Evolutionary conservation across 352 stramenopile genomes (phyloP).

Genomic region (Globisporangium recalcitrans): DNA sequence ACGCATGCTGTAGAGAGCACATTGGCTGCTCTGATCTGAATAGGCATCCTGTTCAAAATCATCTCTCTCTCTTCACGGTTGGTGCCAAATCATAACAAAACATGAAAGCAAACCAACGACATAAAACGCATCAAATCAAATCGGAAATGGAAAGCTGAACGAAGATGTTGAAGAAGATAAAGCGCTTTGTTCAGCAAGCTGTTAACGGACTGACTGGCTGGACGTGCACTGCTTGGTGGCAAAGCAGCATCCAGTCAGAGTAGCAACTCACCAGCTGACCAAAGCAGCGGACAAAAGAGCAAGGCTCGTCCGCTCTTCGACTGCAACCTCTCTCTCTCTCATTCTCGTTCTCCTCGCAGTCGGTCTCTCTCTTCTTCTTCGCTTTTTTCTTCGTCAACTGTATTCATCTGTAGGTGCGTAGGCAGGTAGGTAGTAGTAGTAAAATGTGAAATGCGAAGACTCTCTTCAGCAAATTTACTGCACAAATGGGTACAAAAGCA

Average conservation of each 20-base stretch:
- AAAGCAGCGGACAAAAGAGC: background rate
- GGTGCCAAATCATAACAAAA: background rate
- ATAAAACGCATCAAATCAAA: background rate
- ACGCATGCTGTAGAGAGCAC: background rate
- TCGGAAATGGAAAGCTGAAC: background rate
- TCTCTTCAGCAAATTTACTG: conserved; percentile 16
- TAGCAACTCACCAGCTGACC: background rate
- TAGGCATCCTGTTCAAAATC: background rate
- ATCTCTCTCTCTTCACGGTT: background rate
- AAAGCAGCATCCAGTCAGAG: background rate
- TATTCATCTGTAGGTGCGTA: conserved; percentile 17
- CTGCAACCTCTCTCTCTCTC: background rate
- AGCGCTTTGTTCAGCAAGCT: conserved; percentile 9
- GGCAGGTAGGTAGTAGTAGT: conserved; percentile 3
- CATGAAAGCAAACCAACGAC: background rate
- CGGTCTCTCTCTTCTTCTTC: conserved; percentile 5
- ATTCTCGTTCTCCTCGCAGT: conserved; percentile 1
- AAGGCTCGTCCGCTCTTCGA: background rate
- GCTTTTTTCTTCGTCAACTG: conserved; percentile 11
- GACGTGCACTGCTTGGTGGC: background rate
- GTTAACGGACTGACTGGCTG: background rate
- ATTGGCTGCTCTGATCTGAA: background rate
- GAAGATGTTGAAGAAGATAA: conserved; percentile 7
- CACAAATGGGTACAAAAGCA: background rate
- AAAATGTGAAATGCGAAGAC: conserved; percentile 12